These are phyloP conservation scores for Coprinellus micaceus DNA, from an alignment of 768 basidiomycete species.

Conservation along the genomic window DNA sequence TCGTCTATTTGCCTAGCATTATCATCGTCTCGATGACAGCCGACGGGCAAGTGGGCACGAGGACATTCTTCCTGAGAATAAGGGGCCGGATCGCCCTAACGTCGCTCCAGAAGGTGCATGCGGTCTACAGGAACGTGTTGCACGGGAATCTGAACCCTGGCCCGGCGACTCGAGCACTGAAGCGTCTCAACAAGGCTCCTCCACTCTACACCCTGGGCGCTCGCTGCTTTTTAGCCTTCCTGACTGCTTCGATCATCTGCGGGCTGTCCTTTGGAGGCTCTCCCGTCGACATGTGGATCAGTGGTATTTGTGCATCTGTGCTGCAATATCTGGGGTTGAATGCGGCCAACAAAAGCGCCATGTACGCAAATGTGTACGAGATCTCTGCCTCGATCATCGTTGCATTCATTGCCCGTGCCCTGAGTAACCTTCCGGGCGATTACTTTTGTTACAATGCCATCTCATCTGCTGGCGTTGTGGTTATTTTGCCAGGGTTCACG, in stretches of 20 bases:
- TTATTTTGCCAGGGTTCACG: conserved; percentile 86
- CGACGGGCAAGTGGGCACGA: conserved; percentile 59
- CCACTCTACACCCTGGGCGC: conserved; percentile 65
- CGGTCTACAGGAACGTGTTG: conserved; percentile 80
- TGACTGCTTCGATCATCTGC: conserved; percentile 77
- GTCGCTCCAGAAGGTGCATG: conserved; percentile 75
- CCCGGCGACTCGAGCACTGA: conserved; percentile 68
- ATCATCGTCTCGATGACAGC: conserved; percentile 83
- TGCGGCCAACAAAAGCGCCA: conserved; percentile 79
- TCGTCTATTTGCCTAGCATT: conserved; percentile 78
- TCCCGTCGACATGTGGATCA: conserved; percentile 79
- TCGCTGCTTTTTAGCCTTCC: conserved; percentile 72
- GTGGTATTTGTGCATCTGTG: conserved; percentile 62
- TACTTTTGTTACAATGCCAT: conserved; percentile 89
- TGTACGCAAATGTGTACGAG: conserved; percentile 97
- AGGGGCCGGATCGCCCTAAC: conserved; percentile 78
- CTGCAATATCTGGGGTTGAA: conserved; percentile 80
- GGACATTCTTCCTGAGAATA: conserved; percentile 85
- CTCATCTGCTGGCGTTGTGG: conserved; percentile 85
- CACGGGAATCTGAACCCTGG: conserved; percentile 76
- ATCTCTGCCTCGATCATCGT: conserved; percentile 83
- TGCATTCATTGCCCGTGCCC: conserved; percentile 73
- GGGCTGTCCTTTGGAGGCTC: conserved; percentile 80
- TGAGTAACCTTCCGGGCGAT: conserved; percentile 71
- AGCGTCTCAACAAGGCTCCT: conserved; percentile 55